These are phyloP conservation scores for Daedaleopsis sinensis DNA, from an alignment of 768 basidiomycete genomes.

Conservation along the genomic window DNA sequence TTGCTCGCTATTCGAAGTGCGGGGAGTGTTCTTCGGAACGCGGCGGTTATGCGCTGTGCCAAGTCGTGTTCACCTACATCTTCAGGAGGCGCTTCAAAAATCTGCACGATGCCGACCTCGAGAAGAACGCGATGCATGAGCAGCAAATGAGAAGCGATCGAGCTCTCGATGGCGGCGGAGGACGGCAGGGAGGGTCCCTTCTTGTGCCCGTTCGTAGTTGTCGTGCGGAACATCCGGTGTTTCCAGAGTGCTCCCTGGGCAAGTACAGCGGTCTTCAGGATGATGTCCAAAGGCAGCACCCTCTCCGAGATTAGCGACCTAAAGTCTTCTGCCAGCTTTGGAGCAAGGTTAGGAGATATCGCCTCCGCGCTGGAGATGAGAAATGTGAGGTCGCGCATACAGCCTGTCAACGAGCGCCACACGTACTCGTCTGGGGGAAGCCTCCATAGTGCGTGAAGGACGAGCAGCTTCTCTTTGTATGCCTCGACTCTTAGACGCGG, in stretches of 20 bases:
- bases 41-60: conserved; percentile 83
- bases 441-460: conserved; percentile 79
- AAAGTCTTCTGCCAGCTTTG: conserved; percentile 58
- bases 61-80: conserved; percentile 62
- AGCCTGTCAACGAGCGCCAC: too few relatives aligned
- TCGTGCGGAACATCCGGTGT: conserved; percentile 70
- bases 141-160: conserved; percentile 69
- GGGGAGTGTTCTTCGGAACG: conserved; percentile 83
- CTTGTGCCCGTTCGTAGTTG: conserved; percentile 30
- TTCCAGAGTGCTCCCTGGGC: conserved; percentile 86
- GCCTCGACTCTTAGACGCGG: conserved; percentile 58
- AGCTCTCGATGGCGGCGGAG: conserved; percentile 51
- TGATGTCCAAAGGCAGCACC: conserved; percentile 71
- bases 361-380: conserved; percentile 48
- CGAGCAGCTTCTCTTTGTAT: conserved; percentile 75
- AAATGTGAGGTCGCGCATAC: conserved; percentile 14
- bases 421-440: conserved; percentile 58
- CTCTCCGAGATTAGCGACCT: conserved; percentile 64
- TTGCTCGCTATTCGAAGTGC: conserved; percentile 86
- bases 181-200: conserved; percentile 7
- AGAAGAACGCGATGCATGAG: conserved; percentile 65
- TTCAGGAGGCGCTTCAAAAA: conserved; percentile 56
- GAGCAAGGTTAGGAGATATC: conserved; percentile 47
- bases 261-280: conserved; percentile 73
- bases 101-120: conserved; percentile 63